These are phyloP conservation scores for Thuidium tamariscinum DNA, from an alignment of 225 moss, liverwort and hornwort species.

Conservation along the genomic window DNA sequence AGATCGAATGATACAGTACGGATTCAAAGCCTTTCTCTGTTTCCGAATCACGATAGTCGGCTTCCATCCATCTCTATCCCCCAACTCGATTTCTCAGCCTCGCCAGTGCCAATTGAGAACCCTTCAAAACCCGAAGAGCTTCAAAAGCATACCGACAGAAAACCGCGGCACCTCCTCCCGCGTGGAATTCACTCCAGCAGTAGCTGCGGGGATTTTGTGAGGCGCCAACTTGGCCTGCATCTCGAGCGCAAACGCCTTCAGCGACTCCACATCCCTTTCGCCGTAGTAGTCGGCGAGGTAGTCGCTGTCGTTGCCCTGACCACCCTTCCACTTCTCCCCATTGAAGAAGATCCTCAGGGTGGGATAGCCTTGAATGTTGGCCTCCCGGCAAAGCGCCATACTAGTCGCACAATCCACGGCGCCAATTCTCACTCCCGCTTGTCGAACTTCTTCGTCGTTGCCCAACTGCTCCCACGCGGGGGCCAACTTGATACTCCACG, in stretches of 20 bases:
- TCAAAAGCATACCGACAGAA: not conserved
- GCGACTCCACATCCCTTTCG: slow-evolving; percentile 43
- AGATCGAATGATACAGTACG: not conserved
- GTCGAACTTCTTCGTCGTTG: slow-evolving; percentile 21
- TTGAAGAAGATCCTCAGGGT: slow-evolving; percentile 48
- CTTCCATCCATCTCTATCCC: not conserved
- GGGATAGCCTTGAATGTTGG: slow-evolving; percentile 37
- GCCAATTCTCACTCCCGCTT: slow-evolving; percentile 49
- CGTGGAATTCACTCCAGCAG: not conserved
- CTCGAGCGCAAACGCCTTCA: slow-evolving; percentile 42
- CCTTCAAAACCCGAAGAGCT: not conserved
- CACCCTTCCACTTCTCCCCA: slow-evolving; percentile 32
- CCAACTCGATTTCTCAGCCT: not conserved
- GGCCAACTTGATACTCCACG: slow-evolving; percentile 35
- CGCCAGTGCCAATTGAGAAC: not conserved
- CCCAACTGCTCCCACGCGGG: slow-evolving; percentile 65
- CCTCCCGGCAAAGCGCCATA: slow-evolving; percentile 32
- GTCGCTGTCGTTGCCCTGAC: not conserved
- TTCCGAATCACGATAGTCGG: not conserved
- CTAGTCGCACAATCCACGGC: slow-evolving; percentile 46
- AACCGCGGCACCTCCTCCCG: not conserved
- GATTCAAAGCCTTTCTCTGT: not conserved
- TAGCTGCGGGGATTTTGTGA: not conserved
- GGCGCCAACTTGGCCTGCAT: not conserved
- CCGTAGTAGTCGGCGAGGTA: slow-evolving; percentile 16